Evolutionary conservation across 1,139 yeast genomes (phyloP).

Genomic region (Wickerhamomyces sp.): DNA sequence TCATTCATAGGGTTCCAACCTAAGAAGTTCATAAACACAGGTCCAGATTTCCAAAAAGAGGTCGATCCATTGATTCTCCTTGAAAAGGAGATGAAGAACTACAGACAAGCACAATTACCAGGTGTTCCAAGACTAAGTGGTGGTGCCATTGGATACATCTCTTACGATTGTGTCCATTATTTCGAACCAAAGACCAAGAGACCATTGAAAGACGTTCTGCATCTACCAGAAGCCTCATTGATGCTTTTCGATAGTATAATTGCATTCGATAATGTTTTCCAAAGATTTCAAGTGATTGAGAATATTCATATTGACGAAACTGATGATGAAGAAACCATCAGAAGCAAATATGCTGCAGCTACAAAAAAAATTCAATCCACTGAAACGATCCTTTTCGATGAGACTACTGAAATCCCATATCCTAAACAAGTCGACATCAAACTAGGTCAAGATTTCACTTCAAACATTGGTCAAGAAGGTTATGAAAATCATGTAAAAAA

Average conservation of each 20-base stretch:
- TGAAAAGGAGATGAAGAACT: constrained; percentile 63
- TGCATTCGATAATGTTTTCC: constrained; percentile 91
- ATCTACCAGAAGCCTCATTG: constrained; percentile 85
- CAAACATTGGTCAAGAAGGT: constrained; percentile 91
- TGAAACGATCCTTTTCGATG: constrained; percentile 45
- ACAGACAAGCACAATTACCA: constrained; percentile 68
- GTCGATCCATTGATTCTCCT: constrained; percentile 76
- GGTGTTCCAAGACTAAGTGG: constrained; percentile 86
- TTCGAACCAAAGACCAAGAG: constrained; percentile 88
- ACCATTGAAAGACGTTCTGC: constrained; percentile 67
- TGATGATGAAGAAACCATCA: constrained; percentile 37
- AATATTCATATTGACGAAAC: constrained; percentile 50
- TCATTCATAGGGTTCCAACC: constrained; percentile 90
- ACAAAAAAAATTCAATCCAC: constrained; percentile 50
- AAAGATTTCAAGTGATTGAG: constrained; percentile 83
- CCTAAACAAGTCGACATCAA: constrained; percentile 74
- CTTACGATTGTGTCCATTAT: constrained; percentile 93
- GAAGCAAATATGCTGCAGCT: constrained; percentile 52
- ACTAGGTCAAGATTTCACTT: constrained; percentile 57
- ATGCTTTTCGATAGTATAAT: constrained; percentile 88
- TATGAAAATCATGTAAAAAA: constrained; percentile 75
- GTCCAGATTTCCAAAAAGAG: constrained; percentile 47
- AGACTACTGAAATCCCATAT: constrained; percentile 34
- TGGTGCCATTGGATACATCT: constrained; percentile 93
- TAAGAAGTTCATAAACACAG: constrained; percentile 74